Evolutionary conservation across 768 basidiomycete genomes (phyloP).

Genomic region (Amanita polypyramis): DNA sequence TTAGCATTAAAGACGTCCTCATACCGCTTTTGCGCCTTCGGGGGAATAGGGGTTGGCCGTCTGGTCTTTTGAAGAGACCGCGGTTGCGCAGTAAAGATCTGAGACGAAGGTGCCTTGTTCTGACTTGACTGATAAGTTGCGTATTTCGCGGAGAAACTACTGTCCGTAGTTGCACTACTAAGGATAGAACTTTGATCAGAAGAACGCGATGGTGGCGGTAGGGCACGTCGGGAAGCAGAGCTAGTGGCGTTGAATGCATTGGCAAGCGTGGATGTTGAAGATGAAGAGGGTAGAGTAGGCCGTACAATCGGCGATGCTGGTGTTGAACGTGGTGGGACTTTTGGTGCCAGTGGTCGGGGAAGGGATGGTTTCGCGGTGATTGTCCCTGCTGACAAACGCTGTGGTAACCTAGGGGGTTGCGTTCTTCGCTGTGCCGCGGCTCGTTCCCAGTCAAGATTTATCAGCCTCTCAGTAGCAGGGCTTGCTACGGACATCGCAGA

Average conservation of each 20-base stretch:
- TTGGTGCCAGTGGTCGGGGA: conserved; percentile 16
- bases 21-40: conserved; percentile 53
- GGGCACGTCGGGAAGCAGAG: conserved; percentile 32
- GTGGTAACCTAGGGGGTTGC: conserved; percentile 37
- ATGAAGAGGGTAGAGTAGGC: conserved; percentile 21
- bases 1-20: conserved; percentile 58
- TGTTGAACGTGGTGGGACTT: conserved; percentile 17
- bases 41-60: conserved; percentile 60
- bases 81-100: conserved; percentile 6
- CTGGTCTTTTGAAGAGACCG: conserved; percentile 18
- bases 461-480: conserved; percentile 34
- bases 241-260: conserved; percentile 15
- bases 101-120: conserved; percentile 1
- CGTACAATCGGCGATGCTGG: conserved; percentile 21
- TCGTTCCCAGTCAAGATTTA: conserved; percentile 41
- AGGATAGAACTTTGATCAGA: conserved; percentile 59
- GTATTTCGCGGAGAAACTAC: conserved; percentile 18
- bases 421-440: conserved; percentile 25
- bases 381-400: conserved; percentile 26
- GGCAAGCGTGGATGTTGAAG: conserved; percentile 25
- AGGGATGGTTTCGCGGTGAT: conserved; percentile 19
- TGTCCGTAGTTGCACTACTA: conserved; percentile 34
- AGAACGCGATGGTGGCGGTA: conserved; percentile 32
- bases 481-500: conserved; percentile 44
- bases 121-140: conserved; percentile 7